phyloP scores from a whole-genome alignment of 768 basidiomycete genomes.

The Naganishia onofrii region DNA sequence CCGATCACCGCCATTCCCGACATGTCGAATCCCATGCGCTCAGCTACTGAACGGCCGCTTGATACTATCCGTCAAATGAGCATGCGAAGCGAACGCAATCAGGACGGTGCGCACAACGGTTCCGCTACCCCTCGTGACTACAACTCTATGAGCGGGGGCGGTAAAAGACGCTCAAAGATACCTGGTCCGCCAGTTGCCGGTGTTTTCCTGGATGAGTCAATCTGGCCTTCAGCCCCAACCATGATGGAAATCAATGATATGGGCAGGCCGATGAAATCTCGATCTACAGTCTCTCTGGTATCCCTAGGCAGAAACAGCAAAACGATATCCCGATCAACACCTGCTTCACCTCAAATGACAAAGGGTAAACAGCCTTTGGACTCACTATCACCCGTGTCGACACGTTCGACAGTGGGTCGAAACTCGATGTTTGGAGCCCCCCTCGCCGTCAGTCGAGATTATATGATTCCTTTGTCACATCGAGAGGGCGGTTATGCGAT shows the following conservation, averaged over 20 bases:
- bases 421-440: constrained; percentile 10
- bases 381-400: constrained; percentile 25
- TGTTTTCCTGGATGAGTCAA: constrained; percentile 22
- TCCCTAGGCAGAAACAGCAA: constrained; percentile 16
- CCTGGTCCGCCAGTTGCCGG: not conserved
- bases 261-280: constrained; percentile 18
- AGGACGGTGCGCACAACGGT: not conserved
- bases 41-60: constrained; percentile 45
- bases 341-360: constrained; percentile 11
- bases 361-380: constrained; percentile 5
- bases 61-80: constrained; percentile 46
- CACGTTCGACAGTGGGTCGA: constrained; percentile 13
- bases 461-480: constrained; percentile 43
- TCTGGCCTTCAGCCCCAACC: constrained; percentile 22
- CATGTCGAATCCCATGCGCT: constrained; percentile 45
- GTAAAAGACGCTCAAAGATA: constrained; percentile 1
- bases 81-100: constrained; percentile 30
- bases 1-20: constrained; percentile 35
- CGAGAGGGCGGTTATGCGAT: constrained; percentile 52
- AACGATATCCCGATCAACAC: constrained; percentile 21
- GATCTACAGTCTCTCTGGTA: constrained; percentile 23
- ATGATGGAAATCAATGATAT: constrained; percentile 7
- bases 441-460: constrained; percentile 37
- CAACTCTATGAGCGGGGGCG: constrained; percentile 8
- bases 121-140: not conserved